Conservation (phyloP, 73 alveolate genomes). For the Tetrahymena malaccensis region DNA sequence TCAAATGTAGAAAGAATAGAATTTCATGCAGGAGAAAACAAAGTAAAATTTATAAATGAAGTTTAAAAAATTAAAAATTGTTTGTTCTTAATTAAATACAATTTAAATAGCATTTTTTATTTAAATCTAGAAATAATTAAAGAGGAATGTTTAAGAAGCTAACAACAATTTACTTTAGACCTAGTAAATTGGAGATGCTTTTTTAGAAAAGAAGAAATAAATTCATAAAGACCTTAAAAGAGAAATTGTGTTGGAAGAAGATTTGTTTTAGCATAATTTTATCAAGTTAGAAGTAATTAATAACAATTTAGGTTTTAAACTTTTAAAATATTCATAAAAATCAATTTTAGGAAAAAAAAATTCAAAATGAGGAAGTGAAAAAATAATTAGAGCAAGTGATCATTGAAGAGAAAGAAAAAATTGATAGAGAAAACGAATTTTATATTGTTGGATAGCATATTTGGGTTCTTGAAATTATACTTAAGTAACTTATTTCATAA, state of each 20-base stretch:
- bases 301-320: not conserved
- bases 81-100: not conserved
- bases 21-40: not conserved
- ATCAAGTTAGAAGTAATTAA: not conserved
- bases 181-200: not conserved
- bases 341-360: not conserved
- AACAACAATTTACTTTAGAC: not conserved
- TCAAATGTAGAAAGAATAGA: not conserved
- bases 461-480: not conserved
- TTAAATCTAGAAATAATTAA: not conserved
- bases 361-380: not conserved
- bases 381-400: not conserved
- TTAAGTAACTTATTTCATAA: not conserved
- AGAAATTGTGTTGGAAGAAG: not conserved
- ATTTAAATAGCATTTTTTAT: not conserved
- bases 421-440: not conserved
- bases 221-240: not conserved
- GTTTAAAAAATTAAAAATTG: no score
- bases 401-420: not conserved
- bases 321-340: not conserved
- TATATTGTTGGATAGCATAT: not conserved
- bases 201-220: not conserved
- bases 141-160: not conserved
- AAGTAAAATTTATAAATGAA: not conserved
- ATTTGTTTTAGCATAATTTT: not conserved